Conservation (phyloP, 352 stramenopile species). For the Pythium aristosporum region DNA sequence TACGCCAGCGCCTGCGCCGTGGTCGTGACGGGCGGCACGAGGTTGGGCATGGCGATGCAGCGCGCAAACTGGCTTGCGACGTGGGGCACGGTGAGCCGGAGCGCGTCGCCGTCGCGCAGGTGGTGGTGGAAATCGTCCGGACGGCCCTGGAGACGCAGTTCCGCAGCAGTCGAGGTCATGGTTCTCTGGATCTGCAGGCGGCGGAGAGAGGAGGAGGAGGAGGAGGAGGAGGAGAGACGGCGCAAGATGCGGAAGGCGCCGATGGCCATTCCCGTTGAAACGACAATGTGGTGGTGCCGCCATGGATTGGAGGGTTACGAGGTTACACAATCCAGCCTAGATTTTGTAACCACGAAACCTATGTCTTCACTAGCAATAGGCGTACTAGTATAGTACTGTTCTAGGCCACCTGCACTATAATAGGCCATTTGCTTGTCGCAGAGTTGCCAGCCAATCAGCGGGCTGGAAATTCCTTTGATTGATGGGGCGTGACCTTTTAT, state of each 20-base stretch:
- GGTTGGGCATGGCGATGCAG: slow-evolving; percentile 98
- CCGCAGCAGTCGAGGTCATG: background rate
- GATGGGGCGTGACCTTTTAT: no score
- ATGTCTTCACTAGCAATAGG: background rate
- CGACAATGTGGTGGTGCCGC: slow-evolving; percentile 15
- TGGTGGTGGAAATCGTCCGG: slow-evolving; percentile 99
- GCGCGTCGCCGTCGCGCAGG: slow-evolving; percentile 90
- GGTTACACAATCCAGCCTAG: no score
- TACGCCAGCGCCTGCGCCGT: slow-evolving; percentile 95
- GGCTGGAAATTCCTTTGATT: no score
- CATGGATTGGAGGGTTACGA: background rate
- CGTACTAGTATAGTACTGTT: no score
- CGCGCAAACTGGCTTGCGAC: slow-evolving; percentile 83
- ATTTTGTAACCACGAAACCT: background rate
- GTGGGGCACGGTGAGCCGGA: slow-evolving; percentile 79
- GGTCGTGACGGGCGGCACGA: slow-evolving; percentile 96
- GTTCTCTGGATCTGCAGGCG: background rate
- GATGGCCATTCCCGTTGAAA: slow-evolving; percentile 13
- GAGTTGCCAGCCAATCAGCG: no score
- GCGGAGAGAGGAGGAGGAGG: background rate
- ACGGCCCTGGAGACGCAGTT: slow-evolving; percentile 29
- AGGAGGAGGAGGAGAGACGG: background rate
- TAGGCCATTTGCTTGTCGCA: no score
- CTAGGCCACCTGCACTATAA: no score
- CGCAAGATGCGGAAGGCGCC: slow-evolving; percentile 9